Conservation (phyloP, 805 yeast genomes). For the Nadsonia fulvescens region DNA sequence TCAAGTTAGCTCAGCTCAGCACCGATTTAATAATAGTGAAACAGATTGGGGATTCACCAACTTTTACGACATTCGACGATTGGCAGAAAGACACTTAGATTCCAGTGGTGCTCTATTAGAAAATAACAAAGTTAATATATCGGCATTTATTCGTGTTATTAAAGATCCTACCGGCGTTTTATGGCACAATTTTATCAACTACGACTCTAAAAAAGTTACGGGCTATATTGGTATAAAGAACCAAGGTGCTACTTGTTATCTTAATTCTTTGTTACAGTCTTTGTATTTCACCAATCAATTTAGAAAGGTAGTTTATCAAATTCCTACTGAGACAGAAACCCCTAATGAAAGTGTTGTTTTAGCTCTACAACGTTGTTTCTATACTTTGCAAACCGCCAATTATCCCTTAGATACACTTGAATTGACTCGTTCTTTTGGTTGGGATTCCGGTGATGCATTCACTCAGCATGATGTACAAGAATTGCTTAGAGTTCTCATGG, state of each 20-base stretch:
- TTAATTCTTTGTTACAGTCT: constrained; percentile 81
- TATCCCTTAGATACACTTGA: constrained; percentile 73
- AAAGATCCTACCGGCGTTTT: constrained; percentile 87
- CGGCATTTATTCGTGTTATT: constrained; percentile 59
- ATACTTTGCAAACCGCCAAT: constrained; percentile 52
- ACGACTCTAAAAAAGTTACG: constrained; percentile 68
- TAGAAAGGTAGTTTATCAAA: constrained; percentile 70
- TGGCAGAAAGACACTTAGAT: constrained; percentile 20
- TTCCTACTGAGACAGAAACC: constrained; percentile 54
- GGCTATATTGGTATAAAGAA: constrained; percentile 87
- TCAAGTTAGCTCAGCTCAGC: constrained; percentile 47
- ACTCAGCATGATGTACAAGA: constrained; percentile 98
- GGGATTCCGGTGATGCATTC: constrained; percentile 92
- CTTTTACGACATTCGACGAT: constrained; percentile 39
- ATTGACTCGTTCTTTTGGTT: constrained; percentile 83
- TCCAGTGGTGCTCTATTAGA: constrained; percentile 26
- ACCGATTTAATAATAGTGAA: constrained; percentile 45
- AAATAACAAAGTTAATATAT: constrained; percentile 44
- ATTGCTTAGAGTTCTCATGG: constrained; percentile 88
- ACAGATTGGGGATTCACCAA: constrained; percentile 96
- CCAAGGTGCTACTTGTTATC: constrained; percentile 97
- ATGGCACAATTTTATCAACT: constrained; percentile 72
- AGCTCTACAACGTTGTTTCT: constrained; percentile 78
- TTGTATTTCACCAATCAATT: constrained; percentile 72
- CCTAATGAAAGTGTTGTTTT: constrained; percentile 49